Evolutionary conservation across 805 yeast species (phyloP), one percentile per base, ranked within the genome.

Genomic region (Yamadazyma insecticola): DNA sequence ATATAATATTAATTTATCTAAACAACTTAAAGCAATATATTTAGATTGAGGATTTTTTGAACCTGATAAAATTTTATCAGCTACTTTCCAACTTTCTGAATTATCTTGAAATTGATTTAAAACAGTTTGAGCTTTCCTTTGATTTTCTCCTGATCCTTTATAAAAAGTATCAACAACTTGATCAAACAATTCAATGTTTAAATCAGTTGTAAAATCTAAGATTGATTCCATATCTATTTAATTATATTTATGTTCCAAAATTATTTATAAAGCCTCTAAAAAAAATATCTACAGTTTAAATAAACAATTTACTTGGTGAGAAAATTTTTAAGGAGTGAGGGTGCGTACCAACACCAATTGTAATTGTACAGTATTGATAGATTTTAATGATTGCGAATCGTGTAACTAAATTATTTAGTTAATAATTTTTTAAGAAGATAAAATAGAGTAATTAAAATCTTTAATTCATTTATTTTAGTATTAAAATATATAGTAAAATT

Each of bases 21-120:
- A 67, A 39, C 92, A 84, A 15, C 94, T 78, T 36, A 92, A 68
- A 6, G 96, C 98, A 55, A 92, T 82, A 58, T 83, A 90, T 61
- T 92, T 92, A 19, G 95, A 73, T 59, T 92, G 96, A 23, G 96
- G 70, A 53, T 88, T 83, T 29, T 67, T 63, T 3, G 95, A 78
- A 40, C 66, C 70, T 44, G 89, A 88, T 43, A 92, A 70, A 38
- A 92, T 89, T 56, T 82, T 78, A 50, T 90, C 97, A 20, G 95
- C 92, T 35, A 83, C 75, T 44, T 83, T 86, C 99, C 99, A 92
- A 16, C 97, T 81, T 47, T 90, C 96, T 3, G 92, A 94, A 56
- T 88, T 83, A 40, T 87, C 95, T 59, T 92, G 96, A 56, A 92
- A 89, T 59, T 78, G 75, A 14, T 83, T 80, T 47, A 84, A 70